Evolutionary conservation across 495 filamentous ascomycete genomes (phyloP).

Genomic region (Penicillium daleae): DNA sequence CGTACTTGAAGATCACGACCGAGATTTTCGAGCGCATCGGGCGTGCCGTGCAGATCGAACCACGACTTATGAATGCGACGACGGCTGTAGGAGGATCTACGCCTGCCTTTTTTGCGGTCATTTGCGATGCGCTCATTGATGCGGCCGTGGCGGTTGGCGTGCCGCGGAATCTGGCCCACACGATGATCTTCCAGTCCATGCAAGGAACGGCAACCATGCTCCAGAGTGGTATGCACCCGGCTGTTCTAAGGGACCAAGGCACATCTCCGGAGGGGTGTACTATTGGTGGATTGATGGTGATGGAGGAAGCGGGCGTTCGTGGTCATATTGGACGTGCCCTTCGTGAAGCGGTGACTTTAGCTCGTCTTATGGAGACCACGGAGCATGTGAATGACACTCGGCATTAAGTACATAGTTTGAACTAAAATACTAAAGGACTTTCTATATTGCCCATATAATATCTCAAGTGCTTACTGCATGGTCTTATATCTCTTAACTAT

Average conservation of each 20-base stretch:
- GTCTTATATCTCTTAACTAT: background rate
- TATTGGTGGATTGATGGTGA: constrained; percentile 48
- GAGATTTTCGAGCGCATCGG: constrained; percentile 48
- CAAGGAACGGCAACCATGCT: constrained; percentile 44
- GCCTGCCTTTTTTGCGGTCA: constrained; percentile 48
- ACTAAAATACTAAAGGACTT: no score
- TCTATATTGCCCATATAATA: background rate
- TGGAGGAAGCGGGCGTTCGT: constrained; percentile 48
- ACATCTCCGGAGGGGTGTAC: constrained; percentile 50
- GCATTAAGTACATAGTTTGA: constrained; percentile 20
- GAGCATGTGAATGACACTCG: constrained; percentile 45
- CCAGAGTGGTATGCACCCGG: constrained; percentile 44
- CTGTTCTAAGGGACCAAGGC: constrained; percentile 43
- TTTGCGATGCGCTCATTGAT: constrained; percentile 48
- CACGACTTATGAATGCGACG: constrained; percentile 41
- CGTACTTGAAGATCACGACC: constrained; percentile 30
- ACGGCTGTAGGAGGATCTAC: constrained; percentile 47
- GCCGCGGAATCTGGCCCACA: constrained; percentile 42
- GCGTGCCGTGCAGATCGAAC: constrained; percentile 33
- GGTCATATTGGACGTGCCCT: constrained; percentile 44
- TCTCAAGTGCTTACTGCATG: no score
- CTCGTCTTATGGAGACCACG: constrained; percentile 42
- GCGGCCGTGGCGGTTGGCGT: constrained; percentile 50
- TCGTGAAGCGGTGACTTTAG: constrained; percentile 47
- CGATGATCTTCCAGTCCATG: constrained; percentile 46